Conservation (phyloP, 495 filamentous ascomycete species). For the Bryoglossum gracile region DNA sequence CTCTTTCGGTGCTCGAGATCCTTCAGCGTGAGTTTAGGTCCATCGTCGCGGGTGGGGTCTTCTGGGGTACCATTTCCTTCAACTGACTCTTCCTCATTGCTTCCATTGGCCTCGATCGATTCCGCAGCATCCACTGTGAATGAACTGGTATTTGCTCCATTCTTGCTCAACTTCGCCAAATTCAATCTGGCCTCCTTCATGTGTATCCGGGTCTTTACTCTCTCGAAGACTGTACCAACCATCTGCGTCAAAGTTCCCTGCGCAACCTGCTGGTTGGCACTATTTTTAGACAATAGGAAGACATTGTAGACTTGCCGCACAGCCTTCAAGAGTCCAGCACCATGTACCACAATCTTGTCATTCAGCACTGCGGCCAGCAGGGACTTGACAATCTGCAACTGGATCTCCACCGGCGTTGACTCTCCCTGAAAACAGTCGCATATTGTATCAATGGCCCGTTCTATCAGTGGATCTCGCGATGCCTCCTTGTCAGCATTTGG, state of each 20-base stretch:
- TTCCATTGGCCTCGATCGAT: constrained; percentile 31
- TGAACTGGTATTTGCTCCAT: constrained; percentile 26
- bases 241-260: constrained; percentile 97
- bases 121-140: constrained; percentile 31
- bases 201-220: constrained; percentile 78
- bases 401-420: constrained; percentile 78
- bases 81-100: constrained; percentile 30
- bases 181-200: constrained; percentile 68
- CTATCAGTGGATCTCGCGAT: constrained; percentile 65
- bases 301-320: constrained; percentile 98
- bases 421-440: constrained; percentile 99
- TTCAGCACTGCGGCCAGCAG: constrained; percentile 91
- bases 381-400: constrained; percentile 97
- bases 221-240: constrained; percentile 95
- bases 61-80: constrained; percentile 49
- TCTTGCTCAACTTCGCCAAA: constrained; percentile 39
- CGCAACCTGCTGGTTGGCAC: constrained; percentile 88
- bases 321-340: constrained; percentile 94
- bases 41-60: constrained; percentile 45
- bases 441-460: constrained; percentile 97
- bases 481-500: constrained; percentile 42
- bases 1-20: constrained; percentile 90
- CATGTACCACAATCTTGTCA: constrained; percentile 97
- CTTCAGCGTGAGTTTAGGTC: constrained; percentile 84
- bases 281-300: constrained; percentile 87